A percentile compares a stretch with the other conserved stretches of the same genome.
phyloP scores from a whole-genome alignment of 345 rosid species.

The Viola odorata region DNA sequence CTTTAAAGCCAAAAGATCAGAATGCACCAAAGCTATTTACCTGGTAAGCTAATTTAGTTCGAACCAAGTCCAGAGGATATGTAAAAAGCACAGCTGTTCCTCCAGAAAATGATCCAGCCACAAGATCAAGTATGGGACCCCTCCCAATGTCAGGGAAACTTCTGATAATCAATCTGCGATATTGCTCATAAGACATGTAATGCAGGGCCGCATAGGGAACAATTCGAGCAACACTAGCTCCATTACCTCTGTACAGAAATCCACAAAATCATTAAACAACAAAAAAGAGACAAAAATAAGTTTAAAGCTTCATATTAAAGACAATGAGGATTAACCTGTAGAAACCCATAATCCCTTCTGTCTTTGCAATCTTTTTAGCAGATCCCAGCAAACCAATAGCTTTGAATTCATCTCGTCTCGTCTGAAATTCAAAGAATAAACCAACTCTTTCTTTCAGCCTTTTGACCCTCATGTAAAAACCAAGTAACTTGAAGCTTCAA shows the following conservation, averaged over 20 bases:
- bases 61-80: conserved; percentile 83
- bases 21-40: conserved; percentile 26
- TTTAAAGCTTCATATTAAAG: conserved; percentile 4
- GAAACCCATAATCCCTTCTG: conserved; percentile 84
- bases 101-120: conserved; percentile 87
- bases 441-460: conserved; percentile 13
- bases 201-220: conserved; percentile 95
- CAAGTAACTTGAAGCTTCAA: neutral
- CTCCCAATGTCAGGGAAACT: conserved; percentile 53
- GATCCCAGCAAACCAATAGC: conserved; percentile 65
- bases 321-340: conserved; percentile 49
- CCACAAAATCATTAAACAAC: conserved; percentile 7
- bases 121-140: conserved; percentile 88
- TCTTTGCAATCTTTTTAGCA: conserved; percentile 58
- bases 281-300: neutral
- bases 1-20: neutral
- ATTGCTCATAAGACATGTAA: conserved; percentile 90
- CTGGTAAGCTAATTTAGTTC: conserved; percentile 93
- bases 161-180: conserved; percentile 81
- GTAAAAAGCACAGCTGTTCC: conserved; percentile 92
- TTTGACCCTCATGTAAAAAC: neutral
- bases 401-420: conserved; percentile 78
- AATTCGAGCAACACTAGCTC: conserved; percentile 91
- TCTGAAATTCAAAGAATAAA: conserved; percentile 40
- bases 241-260: conserved; percentile 60